These are phyloP conservation scores for Apiospora pterosperma DNA, from an alignment of 2,329 filamentous ascomycete genomes.

Conservation along the genomic window DNA sequence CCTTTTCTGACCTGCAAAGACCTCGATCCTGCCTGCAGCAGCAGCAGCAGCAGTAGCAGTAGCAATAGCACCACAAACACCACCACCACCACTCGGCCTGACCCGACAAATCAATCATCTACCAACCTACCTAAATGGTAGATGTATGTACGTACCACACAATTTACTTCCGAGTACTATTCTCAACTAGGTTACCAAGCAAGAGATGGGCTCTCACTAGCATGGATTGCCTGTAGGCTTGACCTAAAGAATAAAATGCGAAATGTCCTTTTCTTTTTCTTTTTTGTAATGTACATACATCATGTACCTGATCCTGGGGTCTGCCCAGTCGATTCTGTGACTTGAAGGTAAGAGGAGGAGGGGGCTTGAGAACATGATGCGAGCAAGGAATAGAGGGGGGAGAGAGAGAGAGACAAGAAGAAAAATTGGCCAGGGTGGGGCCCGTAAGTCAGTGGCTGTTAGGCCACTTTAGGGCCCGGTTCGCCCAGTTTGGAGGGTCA, in stretches of 20 bases:
- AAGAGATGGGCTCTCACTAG: not conserved
- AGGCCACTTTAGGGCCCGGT: not conserved
- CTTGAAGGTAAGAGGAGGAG: not conserved
- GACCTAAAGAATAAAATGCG: not conserved
- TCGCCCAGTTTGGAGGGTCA: constrained; percentile 1
- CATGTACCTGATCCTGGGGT: not conserved
- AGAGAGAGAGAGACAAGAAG: not conserved
- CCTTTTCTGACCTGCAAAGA: not conserved
- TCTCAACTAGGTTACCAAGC: not conserved
- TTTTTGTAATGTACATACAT: not conserved
- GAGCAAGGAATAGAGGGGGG: not conserved
- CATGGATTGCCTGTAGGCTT: too few species aligned
- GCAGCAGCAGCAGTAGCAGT: not conserved
- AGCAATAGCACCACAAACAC: not conserved
- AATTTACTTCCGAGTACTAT: not conserved
- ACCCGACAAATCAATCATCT: constrained; percentile 1
- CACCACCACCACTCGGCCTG: not conserved
- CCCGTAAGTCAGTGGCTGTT: not conserved
- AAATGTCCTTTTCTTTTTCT: not conserved
- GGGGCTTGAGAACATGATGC: not conserved
- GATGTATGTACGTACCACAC: not conserved
- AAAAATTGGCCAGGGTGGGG: not conserved
- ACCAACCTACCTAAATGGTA: not conserved
- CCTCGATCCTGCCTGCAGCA: not conserved
- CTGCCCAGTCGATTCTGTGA: not conserved